Evolutionary conservation across 2,329 filamentous ascomycete species (phyloP).

Genomic region (Cercospora sesami): DNA sequence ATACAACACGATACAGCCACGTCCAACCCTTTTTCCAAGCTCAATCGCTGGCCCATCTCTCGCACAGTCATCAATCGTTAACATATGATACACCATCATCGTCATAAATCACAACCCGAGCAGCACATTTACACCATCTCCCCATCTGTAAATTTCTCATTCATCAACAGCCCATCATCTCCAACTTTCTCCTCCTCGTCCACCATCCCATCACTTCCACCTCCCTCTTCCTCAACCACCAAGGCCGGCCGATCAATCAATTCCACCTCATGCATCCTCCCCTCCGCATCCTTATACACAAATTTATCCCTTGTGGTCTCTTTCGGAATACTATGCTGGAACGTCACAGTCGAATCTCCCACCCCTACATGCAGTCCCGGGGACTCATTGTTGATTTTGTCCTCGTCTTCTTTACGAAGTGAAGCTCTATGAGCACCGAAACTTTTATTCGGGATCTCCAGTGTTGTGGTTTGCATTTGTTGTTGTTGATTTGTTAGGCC

Average conservation of each 20-base stretch:
- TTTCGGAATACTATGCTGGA: slow-evolving; percentile 13
- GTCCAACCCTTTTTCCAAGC: too few relatives aligned
- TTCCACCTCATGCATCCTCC: slow-evolving; percentile 18
- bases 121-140: not conserved
- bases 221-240: not conserved
- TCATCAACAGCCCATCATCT: not conserved
- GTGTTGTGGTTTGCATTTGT: not conserved
- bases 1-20: too few relatives aligned
- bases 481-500: not conserved
- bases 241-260: slow-evolving; percentile 11
- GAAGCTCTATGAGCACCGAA: not conserved
- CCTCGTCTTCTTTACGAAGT: not conserved
- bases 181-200: not conserved
- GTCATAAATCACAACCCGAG: not conserved
- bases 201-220: not conserved
- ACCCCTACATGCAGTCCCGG: slow-evolving; percentile 11
- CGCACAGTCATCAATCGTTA: not conserved
- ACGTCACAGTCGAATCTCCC: slow-evolving; percentile 1
- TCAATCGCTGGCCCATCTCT: too few relatives aligned
- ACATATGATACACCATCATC: not conserved
- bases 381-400: not conserved
- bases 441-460: not conserved
- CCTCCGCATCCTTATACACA: slow-evolving; percentile 14
- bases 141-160: not conserved
- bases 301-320: slow-evolving; percentile 12